Evolutionary conservation across 2,329 filamentous ascomycete genomes (phyloP), one percentile per base, ranked within the genome.

Genomic region (Helotiales sp.): DNA sequence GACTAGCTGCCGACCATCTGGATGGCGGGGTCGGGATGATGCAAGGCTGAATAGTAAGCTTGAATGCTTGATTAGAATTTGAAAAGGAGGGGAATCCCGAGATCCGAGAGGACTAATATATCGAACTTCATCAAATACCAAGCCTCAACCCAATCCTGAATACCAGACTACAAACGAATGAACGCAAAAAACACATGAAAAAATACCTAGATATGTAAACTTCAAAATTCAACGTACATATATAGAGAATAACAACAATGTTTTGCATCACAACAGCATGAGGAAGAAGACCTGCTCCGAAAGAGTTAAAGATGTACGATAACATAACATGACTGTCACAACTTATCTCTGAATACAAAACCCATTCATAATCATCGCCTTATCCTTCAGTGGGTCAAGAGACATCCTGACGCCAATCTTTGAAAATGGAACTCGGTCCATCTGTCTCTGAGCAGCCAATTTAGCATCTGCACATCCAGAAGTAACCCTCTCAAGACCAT

Each of bases 361-460:
- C 1, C 75, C 75, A 61, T 71, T 72, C 22, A 51, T n/a, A 13
- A 58, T 22, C 17, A 64, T 42, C 19, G 38, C 62, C 46, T 74
- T 74, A 62, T 88, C 83, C 62, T 76, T 76, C 67, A 78, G 67
- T 27, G 74, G 71, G 8, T 74, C 76, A 1, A 74, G 71, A 12
- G 78, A 73, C 8, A 79, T 82, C 52, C 86, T 76, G 42, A 89
- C 76, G 0, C 86, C 86, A 2, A 80, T 75, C 65, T 75, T 75
- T 67, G 88, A 83, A 46, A 86, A 64, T 2, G 85, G 85, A 3
- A 88, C 74, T 54, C 76, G 76, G 59, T 87, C 84, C 6, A 87
- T 75, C 36, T 77, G 74, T 58, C 76, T 78, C 70, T 86, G 82
- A 2, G 82, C 75, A 19, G 71, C 75, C 15, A 77, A 74, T 24